Evolutionary conservation across 306 rosid genomes (phyloP).

Genomic region (Corylus avellana): DNA sequence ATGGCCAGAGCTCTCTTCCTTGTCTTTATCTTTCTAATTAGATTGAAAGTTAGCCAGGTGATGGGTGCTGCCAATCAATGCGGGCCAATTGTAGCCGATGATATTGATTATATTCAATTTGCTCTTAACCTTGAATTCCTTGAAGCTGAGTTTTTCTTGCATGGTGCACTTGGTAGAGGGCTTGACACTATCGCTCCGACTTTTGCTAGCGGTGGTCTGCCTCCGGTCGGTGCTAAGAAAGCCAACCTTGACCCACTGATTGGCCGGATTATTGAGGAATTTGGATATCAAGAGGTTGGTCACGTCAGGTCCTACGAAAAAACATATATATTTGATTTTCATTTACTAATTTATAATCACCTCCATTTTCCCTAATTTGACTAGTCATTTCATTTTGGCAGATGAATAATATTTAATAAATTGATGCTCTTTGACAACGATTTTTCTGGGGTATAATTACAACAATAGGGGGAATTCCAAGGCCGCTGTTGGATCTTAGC

Average conservation of each 20-base stretch:
- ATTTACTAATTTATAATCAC: background rate
- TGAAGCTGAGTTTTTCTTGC: constrained; percentile 25
- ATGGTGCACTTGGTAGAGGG: constrained; percentile 26
- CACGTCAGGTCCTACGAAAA: constrained; percentile 22
- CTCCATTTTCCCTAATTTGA: background rate
- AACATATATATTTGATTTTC: too few species aligned
- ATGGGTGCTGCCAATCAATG: constrained; percentile 3
- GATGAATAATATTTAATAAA: too few species aligned
- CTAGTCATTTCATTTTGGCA: too few species aligned
- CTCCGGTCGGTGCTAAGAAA: constrained; percentile 27
- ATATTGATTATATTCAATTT: constrained; percentile 21
- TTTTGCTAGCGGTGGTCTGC: constrained; percentile 26
- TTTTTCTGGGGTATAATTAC: background rate
- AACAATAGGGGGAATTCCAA: constrained; percentile 26
- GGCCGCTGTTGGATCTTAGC: constrained; percentile 35
- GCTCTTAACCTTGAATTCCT: constrained; percentile 37
- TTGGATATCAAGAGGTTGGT: constrained; percentile 38
- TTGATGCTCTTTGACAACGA: background rate
- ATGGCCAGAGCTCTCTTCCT: background rate
- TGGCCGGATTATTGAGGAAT: constrained; percentile 25
- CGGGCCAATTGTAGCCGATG: constrained; percentile 16
- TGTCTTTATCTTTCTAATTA: background rate
- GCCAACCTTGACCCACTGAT: constrained; percentile 26
- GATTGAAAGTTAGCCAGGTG: background rate
- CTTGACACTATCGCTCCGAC: constrained; percentile 14